Evolutionary conservation across 495 filamentous ascomycete species (phyloP).

Genomic region (Astrothelium subdiscretum): DNA sequence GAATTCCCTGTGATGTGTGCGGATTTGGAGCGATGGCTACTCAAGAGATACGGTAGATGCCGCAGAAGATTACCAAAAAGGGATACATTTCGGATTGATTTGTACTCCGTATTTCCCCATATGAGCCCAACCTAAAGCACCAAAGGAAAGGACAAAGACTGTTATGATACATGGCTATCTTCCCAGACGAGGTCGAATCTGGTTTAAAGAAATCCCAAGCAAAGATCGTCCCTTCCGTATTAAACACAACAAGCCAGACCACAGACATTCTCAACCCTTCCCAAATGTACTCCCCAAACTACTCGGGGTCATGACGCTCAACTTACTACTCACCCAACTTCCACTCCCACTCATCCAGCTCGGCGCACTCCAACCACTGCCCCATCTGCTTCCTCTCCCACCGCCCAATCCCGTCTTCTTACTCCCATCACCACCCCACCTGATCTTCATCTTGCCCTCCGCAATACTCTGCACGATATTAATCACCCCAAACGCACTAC

Average conservation of each 20-base stretch:
- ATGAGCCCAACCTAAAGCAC: background rate
- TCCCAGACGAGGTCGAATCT: background rate
- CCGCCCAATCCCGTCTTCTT: constrained; percentile 11
- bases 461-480: constrained; percentile 73
- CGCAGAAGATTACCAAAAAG: too few species aligned
- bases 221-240: background rate
- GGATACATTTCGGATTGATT: background rate
- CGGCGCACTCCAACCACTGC: constrained; percentile 13
- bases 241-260: background rate
- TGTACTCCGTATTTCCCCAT: background rate
- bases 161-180: background rate
- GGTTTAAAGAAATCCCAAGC: background rate
- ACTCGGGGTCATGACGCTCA: constrained; percentile 24
- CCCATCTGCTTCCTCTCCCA: constrained; percentile 4
- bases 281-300: constrained; percentile 22
- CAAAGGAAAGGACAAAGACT: background rate
- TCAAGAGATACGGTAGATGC: too few species aligned
- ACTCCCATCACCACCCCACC: constrained; percentile 9
- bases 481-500: constrained; percentile 68
- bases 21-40: too few species aligned
- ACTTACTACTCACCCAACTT: constrained; percentile 26
- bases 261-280: constrained; percentile 2
- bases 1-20: too few species aligned
- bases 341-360: constrained; percentile 24
- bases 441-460: constrained; percentile 63